These are phyloP conservation scores for Epithemia pelagica DNA, from an alignment of 108 stramenopile genomes.

Conservation along the genomic window DNA sequence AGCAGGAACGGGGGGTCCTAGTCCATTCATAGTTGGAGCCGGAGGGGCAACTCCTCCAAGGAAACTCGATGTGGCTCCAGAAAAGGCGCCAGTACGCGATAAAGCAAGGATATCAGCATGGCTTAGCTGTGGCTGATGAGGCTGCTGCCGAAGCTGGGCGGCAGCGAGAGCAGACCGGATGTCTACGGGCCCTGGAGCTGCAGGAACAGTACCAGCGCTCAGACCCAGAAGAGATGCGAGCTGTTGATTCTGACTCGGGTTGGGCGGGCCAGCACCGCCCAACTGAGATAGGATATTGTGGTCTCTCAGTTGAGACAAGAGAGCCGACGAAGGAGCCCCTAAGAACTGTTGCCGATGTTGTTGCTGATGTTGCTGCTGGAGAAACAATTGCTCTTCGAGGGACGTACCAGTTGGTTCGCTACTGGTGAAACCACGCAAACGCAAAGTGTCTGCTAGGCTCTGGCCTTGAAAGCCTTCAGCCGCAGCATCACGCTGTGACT, in stretches of 20 bases:
- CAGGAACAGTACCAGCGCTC: not conserved
- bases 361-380: slow-evolving; percentile 9
- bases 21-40: not conserved
- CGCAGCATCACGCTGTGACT: not conserved
- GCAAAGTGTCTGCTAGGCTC: slow-evolving; percentile 6
- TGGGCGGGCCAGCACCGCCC: not conserved
- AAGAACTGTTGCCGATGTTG: not conserved
- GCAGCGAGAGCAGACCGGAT: slow-evolving; percentile 11
- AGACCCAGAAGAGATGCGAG: slow-evolving; percentile 11
- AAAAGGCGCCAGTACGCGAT: slow-evolving; percentile 6
- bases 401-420: not conserved
- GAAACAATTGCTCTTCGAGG: slow-evolving; percentile 11
- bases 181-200: not conserved
- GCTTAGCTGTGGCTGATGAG: slow-evolving; percentile 10
- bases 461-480: slow-evolving; percentile 1
- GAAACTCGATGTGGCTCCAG: slow-evolving; percentile 5
- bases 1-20: slow-evolving; percentile 2
- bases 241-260: slow-evolving; percentile 6
- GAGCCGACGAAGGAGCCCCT: slow-evolving; percentile 1
- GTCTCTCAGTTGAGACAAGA: slow-evolving; percentile 10
- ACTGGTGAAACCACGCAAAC: slow-evolving; percentile 5
- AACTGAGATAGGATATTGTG: slow-evolving; percentile 5
- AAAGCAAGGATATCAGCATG: slow-evolving; percentile 11
- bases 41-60: slow-evolving; percentile 1
- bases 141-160: slow-evolving; percentile 15